Percentiles rank a stretch among this genome's conserved stretches.
Conservation (phyloP, 2,329 filamentous ascomycete genomes). For the Corynespora cassiicola region DNA sequence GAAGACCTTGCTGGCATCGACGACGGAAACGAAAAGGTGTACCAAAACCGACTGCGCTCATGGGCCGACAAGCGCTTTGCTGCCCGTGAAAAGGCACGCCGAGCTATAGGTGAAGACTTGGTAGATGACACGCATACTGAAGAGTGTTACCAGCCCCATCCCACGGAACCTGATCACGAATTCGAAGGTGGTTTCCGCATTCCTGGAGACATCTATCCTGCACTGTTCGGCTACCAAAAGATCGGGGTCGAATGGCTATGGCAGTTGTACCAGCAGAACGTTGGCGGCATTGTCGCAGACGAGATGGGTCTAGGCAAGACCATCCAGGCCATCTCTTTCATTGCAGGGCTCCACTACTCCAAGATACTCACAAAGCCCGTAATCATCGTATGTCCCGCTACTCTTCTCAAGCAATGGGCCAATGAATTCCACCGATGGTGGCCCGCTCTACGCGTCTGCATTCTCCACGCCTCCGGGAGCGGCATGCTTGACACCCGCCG, state of each 20-base stretch:
- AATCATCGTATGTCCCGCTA: conserved; percentile 91
- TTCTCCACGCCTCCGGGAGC: conserved; percentile 92
- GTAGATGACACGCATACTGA: conserved; percentile 50
- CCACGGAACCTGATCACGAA: conserved; percentile 76
- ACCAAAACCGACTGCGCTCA: conserved; percentile 73
- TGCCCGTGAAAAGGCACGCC: conserved; percentile 59
- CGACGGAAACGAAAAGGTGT: conserved; percentile 86
- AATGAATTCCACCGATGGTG: conserved; percentile 99
- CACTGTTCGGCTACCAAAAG: conserved; percentile 95
- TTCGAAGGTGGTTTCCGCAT: conserved; percentile 79
- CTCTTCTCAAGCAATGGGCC: conserved; percentile 96
- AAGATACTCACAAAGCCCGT: conserved; percentile 82
- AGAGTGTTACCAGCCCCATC: conserved; percentile 88
- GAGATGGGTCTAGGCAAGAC: conserved; percentile 99
- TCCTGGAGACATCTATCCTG: conserved; percentile 91
- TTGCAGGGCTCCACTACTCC: conserved; percentile 92
- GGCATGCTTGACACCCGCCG: conserved; percentile 85
- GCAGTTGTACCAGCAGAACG: conserved; percentile 86
- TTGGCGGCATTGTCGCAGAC: conserved; percentile 94
- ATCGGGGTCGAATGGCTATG: conserved; percentile 96
- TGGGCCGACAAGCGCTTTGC: conserved; percentile 74
- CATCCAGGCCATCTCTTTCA: conserved; percentile 78
- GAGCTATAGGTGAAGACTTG: conserved; percentile 36
- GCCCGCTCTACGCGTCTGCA: conserved; percentile 96
- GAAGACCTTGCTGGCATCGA: conserved; percentile 73